Evolutionary conservation across 2,329 filamentous ascomycete species (phyloP).

Genomic region (Diaporthe destruens): DNA sequence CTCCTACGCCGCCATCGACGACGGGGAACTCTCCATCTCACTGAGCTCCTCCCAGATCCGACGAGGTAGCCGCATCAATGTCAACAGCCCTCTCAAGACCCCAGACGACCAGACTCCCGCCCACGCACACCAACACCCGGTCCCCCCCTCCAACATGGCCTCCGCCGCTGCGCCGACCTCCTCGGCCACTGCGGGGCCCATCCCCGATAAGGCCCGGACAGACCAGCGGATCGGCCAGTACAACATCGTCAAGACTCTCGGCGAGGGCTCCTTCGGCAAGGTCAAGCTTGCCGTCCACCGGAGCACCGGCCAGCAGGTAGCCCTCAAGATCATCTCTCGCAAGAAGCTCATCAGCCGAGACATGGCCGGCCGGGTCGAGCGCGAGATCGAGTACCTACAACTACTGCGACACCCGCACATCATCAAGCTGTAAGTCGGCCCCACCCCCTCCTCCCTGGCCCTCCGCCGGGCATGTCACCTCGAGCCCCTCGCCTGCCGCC

Average conservation of each 20-base stretch:
- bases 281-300: slow-evolving; percentile 96
- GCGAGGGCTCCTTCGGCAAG: slow-evolving; percentile 98
- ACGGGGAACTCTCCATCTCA: slow-evolving; percentile 86
- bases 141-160: slow-evolving; percentile 52
- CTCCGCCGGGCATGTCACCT: neutral
- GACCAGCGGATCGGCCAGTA: slow-evolving; percentile 94
- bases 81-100: slow-evolving; percentile 47
- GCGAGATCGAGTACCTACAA: slow-evolving; percentile 98
- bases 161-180: slow-evolving; percentile 46
- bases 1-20: slow-evolving; percentile 60
- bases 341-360: slow-evolving; percentile 97
- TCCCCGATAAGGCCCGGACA: slow-evolving; percentile 66
- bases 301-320: slow-evolving; percentile 93
- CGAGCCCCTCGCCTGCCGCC: slow-evolving; percentile 5
- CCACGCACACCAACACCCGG: slow-evolving; percentile 41
- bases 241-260: slow-evolving; percentile 88
- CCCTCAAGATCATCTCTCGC: slow-evolving; percentile 96
- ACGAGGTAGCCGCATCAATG: slow-evolving; percentile 59
- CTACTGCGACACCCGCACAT: slow-evolving; percentile 96
- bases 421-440: slow-evolving; percentile 87
- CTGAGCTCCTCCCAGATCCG: slow-evolving; percentile 75
- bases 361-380: slow-evolving; percentile 97
- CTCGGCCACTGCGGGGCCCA: slow-evolving; percentile 40
- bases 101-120: slow-evolving; percentile 48
- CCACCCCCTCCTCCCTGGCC: neutral